Percentiles rank a stretch among this genome's conserved stretches.
Evolutionary conservation across 148 eudicot species (phyloP).

Genomic region (Fagopyrum homotropicum): DNA sequence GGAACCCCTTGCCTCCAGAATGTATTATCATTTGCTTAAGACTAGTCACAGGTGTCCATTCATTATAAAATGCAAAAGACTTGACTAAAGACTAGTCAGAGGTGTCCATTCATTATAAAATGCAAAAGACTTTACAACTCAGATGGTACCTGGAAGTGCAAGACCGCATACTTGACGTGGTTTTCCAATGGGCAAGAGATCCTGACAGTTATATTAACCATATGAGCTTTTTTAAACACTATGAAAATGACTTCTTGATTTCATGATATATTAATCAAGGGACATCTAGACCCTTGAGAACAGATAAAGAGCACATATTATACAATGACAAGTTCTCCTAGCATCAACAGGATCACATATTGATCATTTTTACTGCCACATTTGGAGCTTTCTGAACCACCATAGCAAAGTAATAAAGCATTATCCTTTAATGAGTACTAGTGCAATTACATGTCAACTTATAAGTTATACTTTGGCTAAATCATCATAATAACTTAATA

Average conservation of each 20-base stretch:
- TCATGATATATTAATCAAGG: neutral
- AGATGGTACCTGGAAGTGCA: conserved; percentile 62
- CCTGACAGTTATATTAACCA: conserved; percentile 35
- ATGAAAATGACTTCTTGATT: neutral
- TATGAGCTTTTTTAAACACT: conserved; percentile 12
- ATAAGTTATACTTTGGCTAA: neutral
- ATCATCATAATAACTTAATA: neutral
- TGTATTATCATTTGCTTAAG: neutral
- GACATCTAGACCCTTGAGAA: neutral
- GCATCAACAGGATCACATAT: neutral
- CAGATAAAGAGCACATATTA: neutral
- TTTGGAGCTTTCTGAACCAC: neutral
- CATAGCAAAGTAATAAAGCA: neutral
- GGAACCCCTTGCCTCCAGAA: neutral
- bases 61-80: neutral
- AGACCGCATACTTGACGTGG: conserved; percentile 79
- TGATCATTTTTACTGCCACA: neutral
- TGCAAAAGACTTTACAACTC: neutral
- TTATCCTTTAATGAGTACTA: neutral
- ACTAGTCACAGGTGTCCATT: neutral
- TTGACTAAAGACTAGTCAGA: neutral
- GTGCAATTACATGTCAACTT: neutral
- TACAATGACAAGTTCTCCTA: neutral
- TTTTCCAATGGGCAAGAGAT: conserved; percentile 58
- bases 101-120: neutral